Conservation (phyloP, 2,329 filamentous ascomycete species). For the Tolypocladium album region DNA sequence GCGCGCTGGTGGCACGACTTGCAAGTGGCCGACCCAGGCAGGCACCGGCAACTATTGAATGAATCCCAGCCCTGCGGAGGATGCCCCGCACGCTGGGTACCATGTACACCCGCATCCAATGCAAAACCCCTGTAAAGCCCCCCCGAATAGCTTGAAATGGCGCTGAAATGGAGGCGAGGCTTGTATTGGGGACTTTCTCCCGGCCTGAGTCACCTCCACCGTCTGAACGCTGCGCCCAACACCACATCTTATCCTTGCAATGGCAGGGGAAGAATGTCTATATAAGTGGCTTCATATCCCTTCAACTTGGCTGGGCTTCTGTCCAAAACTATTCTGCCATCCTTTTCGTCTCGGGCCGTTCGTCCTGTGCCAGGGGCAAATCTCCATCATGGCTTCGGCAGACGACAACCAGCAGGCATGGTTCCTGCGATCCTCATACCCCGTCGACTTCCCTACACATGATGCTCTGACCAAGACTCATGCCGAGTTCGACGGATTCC, state of each 20-base stretch:
- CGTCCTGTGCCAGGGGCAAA: too few species aligned
- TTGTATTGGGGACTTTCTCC: not conserved
- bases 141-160: not conserved
- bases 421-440: slow-evolving; percentile 26
- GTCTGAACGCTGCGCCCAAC: not conserved
- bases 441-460: slow-evolving; percentile 25
- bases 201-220: not conserved
- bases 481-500: slow-evolving; percentile 21
- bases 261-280: not conserved
- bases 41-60: not conserved
- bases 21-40: too few species aligned
- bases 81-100: not conserved
- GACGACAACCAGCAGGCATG: slow-evolving; percentile 17
- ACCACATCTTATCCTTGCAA: not conserved
- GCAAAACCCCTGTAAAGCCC: not conserved
- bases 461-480: slow-evolving; percentile 20
- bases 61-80: not conserved
- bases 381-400: slow-evolving; percentile 1
- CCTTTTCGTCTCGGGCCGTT: not conserved
- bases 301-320: not conserved
- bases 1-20: not conserved
- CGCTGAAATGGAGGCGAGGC: not conserved
- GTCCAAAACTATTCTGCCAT: not conserved
- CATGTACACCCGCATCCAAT: not conserved
- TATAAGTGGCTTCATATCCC: not conserved